Base-by-base conservation (phyloP, 352 stramenopile species). In the Phytopythium oedochilum region DNA sequence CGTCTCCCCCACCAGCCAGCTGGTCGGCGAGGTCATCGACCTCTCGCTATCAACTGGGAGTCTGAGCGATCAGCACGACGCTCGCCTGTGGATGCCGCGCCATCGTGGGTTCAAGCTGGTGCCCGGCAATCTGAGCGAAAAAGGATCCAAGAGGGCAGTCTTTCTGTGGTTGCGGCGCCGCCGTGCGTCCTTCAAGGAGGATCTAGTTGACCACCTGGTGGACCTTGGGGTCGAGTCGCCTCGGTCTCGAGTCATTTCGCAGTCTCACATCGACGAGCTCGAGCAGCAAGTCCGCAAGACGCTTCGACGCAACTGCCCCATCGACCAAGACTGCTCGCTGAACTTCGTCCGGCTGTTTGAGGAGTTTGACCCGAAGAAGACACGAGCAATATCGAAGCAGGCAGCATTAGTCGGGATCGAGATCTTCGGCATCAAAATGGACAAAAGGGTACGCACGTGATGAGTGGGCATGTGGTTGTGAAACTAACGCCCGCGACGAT, bases 81-180 rank as follows among this genome's bases (percentile, higher is more conserved):
- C 83, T 31, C 66, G 66, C 4, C 47, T 93, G 35, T 93, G 78
- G 78, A 49, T 93, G 7, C 80, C 83, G 3, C 75, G 73, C 28
- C 69, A 87, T 38, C 73, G 83, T 52, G 83, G 83, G 15, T 93
- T 91, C 59, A 91, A 90, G 56, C 61, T 89, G 26, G 71, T 93
- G 0, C 51, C 64, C 0, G 80, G 78, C 17, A 86, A 87, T 42
- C 61, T 93, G 31, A 88, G 86, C 51, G 77, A 88, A 25, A 87
- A 86, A 46, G 82, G 62, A 39, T 44, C 63, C 0, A 85, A 75
- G 17, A 54, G 55, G 25, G 78, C 78, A 1, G 75, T 91, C 0
- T 89, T 89, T 39, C 54, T 93, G 20, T 93, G 83, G 80, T 42
- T 88, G 22, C 70, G 83, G 0, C 68, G 69, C 0, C 74, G 75